Conservation (phyloP, 768 basidiomycete species). For the Lactifluus hygrophoroides region DNA sequence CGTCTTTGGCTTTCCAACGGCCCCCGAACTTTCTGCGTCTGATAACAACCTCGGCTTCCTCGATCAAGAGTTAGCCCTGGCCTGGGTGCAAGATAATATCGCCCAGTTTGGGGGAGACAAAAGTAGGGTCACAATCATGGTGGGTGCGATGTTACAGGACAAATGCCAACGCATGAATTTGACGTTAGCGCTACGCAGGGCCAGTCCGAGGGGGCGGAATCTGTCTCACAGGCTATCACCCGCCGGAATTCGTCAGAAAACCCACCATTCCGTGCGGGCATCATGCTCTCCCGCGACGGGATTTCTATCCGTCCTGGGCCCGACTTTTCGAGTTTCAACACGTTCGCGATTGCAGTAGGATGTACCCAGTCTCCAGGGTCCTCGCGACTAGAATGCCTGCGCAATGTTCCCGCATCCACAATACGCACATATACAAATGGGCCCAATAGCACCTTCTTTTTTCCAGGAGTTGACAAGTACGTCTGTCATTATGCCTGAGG, state of each 20-base stretch:
- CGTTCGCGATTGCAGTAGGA: slow-evolving; percentile 7
- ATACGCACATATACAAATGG: slow-evolving; percentile 20
- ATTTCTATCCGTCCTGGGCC: background rate
- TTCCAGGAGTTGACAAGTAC: slow-evolving; percentile 3
- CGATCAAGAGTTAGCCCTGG: background rate
- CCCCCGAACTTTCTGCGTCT: background rate
- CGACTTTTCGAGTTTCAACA: background rate
- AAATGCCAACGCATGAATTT: background rate
- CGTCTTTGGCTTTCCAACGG: slow-evolving; percentile 8
- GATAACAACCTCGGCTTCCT: background rate
- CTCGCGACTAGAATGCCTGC: slow-evolving; percentile 21
- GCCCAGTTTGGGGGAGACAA: slow-evolving; percentile 49
- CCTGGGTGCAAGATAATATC: slow-evolving; percentile 33
- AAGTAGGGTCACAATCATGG: slow-evolving; percentile 30
- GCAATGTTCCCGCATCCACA: slow-evolving; percentile 15
- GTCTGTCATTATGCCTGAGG: background rate
- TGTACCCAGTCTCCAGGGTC: slow-evolving; percentile 21
- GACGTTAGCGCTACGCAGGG: background rate
- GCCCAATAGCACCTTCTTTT: background rate
- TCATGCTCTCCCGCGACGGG: background rate
- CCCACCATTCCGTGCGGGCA: slow-evolving; percentile 6
- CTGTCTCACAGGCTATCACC: slow-evolving; percentile 3
- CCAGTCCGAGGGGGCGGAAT: background rate
- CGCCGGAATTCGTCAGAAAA: background rate
- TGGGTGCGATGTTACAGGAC: slow-evolving; percentile 16